A percentile compares a stretch with the other conserved stretches of the same genome.
These are phyloP conservation scores for Thielaviopsis euricoi DNA, from an alignment of 2,329 filamentous ascomycete species.

Conservation along the genomic window DNA sequence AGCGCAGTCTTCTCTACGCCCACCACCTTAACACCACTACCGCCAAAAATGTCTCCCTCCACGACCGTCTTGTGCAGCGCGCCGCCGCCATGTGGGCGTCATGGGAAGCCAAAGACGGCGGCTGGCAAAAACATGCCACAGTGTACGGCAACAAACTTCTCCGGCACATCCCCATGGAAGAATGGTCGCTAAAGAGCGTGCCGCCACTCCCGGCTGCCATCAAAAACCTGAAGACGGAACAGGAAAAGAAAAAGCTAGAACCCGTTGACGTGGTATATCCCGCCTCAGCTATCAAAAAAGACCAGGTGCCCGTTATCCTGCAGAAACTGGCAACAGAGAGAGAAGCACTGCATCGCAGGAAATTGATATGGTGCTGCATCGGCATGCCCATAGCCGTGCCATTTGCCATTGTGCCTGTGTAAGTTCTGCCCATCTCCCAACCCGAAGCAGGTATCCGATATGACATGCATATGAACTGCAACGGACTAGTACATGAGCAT, in stretches of 20 bases:
- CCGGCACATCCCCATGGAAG: slow-evolving; percentile 80
- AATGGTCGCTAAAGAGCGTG: slow-evolving; percentile 95
- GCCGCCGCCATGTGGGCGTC: slow-evolving; percentile 63
- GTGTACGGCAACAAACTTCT: slow-evolving; percentile 74
- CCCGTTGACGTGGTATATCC: slow-evolving; percentile 65
- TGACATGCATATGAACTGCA: neutral
- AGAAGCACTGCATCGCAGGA: slow-evolving; percentile 58
- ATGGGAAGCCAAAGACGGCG: slow-evolving; percentile 72
- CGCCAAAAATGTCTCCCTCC: slow-evolving; percentile 12
- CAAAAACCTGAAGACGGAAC: neutral
- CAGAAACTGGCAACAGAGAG: slow-evolving; percentile 60
- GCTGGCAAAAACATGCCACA: slow-evolving; percentile 81
- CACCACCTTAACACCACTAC: slow-evolving; percentile 49
- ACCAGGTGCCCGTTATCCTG: slow-evolving; percentile 49
- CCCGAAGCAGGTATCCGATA: neutral
- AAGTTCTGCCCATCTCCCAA: slow-evolving; percentile 23
- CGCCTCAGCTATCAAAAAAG: slow-evolving; percentile 45
- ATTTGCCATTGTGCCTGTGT: slow-evolving; percentile 74
- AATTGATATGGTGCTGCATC: slow-evolving; percentile 64
- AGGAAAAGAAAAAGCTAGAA: slow-evolving; percentile 12
- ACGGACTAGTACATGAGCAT: neutral
- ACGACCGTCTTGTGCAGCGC: slow-evolving; percentile 55
- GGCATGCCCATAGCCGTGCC: slow-evolving; percentile 74
- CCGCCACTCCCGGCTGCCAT: slow-evolving; percentile 48
- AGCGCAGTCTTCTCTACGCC: slow-evolving; percentile 82